Evolutionary conservation across 2,329 filamentous ascomycete genomes (phyloP), one percentile per base, ranked within the genome.

Genomic region (Domatiomyces globalis): DNA sequence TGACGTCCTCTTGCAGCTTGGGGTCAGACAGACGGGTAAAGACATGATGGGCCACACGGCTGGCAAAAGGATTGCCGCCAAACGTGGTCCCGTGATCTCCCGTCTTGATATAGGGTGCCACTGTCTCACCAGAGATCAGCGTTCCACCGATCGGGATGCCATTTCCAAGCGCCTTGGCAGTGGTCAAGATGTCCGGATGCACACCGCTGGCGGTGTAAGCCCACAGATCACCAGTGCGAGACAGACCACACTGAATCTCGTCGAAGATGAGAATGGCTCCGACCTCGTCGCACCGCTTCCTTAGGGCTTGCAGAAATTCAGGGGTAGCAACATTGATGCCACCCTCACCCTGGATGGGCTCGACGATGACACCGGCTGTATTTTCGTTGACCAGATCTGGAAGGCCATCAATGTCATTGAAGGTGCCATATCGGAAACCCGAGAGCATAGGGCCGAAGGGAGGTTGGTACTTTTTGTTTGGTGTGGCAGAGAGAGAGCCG

Each of bases 271-370:
- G 73, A 2, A 96, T 80, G 1, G 90, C 89, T 49, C 87, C 87
- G 29, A 95, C 87, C 61, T 87, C 83, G 51, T 82, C 83, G 68
- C 89, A 95, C 53, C 89, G 80, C 64, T 78, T 78, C 53, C 87
- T 87, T n/a, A 98, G 77, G 0, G 87, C 85, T 20, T 81, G 67
- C 20, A 98, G 75, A 68, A 96, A 98, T 58, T 87, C 86, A 2
- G 85, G 80, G 0, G 78, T 83, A 2, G 87, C 92, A 9, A 85
- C 81, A 61, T 90, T 84, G 49, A 98, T 84, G 58, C 92, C 92
- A 15, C 92, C 92, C 71, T 98, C 92, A 53, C 92, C 92, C 70
- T 98, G 92, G 55, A 98, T 95, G 7, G 92, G 92, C 74, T 98
- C 92, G 45, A 98, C 79, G 52, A 98, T 89, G 18, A 98, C 92